A percentile compares a stretch with the other conserved stretches of the same genome.
Conservation (phyloP, 176 grass and related monocot species). For the Typha latifolia region DNA sequence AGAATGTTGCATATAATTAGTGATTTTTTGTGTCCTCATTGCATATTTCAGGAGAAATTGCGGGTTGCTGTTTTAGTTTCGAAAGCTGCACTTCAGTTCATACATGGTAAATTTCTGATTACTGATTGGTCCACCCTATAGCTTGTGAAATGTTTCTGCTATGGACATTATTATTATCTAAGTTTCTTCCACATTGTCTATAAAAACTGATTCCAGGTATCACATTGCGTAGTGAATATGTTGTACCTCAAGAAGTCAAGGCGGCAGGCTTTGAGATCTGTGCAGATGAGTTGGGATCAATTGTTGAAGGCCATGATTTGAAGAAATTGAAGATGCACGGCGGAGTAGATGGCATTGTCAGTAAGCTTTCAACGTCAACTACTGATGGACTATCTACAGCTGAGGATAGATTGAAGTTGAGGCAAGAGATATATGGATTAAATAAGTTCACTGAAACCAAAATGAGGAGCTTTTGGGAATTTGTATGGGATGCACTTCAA, state of each 20-base stretch:
- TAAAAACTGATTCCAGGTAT: conserved; percentile 27
- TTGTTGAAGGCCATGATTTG: conserved; percentile 78
- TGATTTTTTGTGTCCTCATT: background rate
- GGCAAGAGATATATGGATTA: conserved; percentile 71
- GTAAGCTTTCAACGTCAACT: conserved; percentile 54
- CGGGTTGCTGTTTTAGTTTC: conserved; percentile 33
- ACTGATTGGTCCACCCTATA: conserved; percentile 11
- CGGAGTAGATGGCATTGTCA: conserved; percentile 46
- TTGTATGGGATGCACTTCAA: conserved; percentile 90
- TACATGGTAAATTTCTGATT: conserved; percentile 31
- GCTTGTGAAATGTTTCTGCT: background rate
- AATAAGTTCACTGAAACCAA: conserved; percentile 86
- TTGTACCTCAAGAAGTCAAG: conserved; percentile 56
- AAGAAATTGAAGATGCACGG: conserved; percentile 65
- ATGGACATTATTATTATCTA: conserved; percentile 23
- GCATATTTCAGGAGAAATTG: conserved; percentile 48
- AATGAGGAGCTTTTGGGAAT: conserved; percentile 82
- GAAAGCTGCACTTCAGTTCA: conserved; percentile 46
- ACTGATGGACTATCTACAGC: conserved; percentile 37
- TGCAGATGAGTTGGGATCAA: conserved; percentile 65
- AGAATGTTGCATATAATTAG: too few species aligned
- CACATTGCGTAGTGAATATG: conserved; percentile 49
- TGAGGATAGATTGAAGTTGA: conserved; percentile 46
- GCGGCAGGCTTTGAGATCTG: conserved; percentile 77
- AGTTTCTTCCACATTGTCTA: background rate